Base-by-base conservation (phyloP, 2,329 filamentous ascomycete genomes). In the Macrophomina tecta region DNA sequence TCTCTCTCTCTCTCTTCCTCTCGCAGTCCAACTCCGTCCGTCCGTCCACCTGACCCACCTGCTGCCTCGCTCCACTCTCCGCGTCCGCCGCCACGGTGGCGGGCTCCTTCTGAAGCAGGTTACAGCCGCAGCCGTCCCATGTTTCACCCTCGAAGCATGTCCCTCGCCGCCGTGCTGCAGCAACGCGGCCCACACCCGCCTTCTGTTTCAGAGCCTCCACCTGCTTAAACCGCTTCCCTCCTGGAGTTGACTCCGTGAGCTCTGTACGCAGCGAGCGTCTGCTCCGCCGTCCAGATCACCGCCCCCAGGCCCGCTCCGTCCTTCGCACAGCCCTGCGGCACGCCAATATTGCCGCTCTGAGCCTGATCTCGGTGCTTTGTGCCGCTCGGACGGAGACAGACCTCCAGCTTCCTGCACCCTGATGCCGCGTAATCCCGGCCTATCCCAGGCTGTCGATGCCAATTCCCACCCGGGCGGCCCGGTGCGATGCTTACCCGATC, bases 121-220 rank as follows among this genome's bases (percentile, higher is more conserved):
- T 8, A 32, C 45, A 49, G 42, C 55, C 40, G 32, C 23, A 23
- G 49, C 23, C 36, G 18, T 45, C 28, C 36, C 28, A 18, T 62
- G 58, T 62, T 62, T 62, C 58, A 62, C 18, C 32, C 42, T 8
- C 58, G 38, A 48, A 62, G 58, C 45, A n/a, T 62, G 28, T 62
- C 58, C 28, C 30, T 28, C 49, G 3, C n/a, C 30, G 30, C 5
- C 49, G 49, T 16, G 49, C 32, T 5, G 30, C 49, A 23, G 23
- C 30, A 36, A n/a, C 55, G 12, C 18, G 23, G 16, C 28, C 7
- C 14, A 6, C 30, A 28, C 46, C 48, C 56, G 7, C 28, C 56
- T 30, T 45, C 56, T 18, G 28, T 46, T 48, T 18, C 28, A 48
- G 56, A 16, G 11, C 38, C 18, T 46, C 56, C 56, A 34, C 30